Evolutionary conservation across 2,329 filamentous ascomycete species (phyloP), one percentile per base, ranked within the genome.

Genomic region (Penicillium sclerotiorum): DNA sequence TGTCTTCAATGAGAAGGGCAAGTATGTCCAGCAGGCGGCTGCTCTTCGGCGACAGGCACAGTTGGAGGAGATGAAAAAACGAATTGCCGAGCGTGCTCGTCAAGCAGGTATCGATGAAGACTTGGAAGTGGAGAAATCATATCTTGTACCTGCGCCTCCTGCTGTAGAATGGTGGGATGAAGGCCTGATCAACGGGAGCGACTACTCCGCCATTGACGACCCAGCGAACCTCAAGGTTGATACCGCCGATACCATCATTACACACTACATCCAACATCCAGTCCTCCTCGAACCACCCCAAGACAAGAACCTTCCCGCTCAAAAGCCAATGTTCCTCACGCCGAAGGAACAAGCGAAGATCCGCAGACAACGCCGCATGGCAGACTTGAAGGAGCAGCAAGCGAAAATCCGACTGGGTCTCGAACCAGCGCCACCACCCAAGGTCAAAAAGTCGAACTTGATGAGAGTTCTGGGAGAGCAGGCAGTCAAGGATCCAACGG

Each of bases 81-180:
- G 88, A 48, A 95, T 99, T 59, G 93, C 93, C 1, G 88, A 88
- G 59, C 86, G 90, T 61, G 88, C 91, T 9, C 83, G 92, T 51
- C 93, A 91, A 68, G 90, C 88, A n/a, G 92, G 91, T 39, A 89
- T 97, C 55, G 93, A 97, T 63, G 93, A 97, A 68, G 93, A 93
- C 59, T 73, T 90, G 23, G 87, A 95, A 54, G 85, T 88, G 41
- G 93, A 99, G 70, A 95, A 93, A 70, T 89, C 90, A 25, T 97
- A 93, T 67, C 73, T 94, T 4, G 84, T 96, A 5, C 87, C 93
- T 55, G 80, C 81, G 25, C 94, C 94, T 8, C 94, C 94, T 4
- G 87, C 87, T 7, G 81, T 97, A 35, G 94, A 99, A 70, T 99
- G 94, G 94, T 97, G 93, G 90, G 94, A 99, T 62, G 92, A 97